A percentile compares a stretch with the other conserved stretches of the same genome.
Evolutionary conservation across 306 rosid genomes (phyloP).

Genomic region (Sicyos baderoa): DNA sequence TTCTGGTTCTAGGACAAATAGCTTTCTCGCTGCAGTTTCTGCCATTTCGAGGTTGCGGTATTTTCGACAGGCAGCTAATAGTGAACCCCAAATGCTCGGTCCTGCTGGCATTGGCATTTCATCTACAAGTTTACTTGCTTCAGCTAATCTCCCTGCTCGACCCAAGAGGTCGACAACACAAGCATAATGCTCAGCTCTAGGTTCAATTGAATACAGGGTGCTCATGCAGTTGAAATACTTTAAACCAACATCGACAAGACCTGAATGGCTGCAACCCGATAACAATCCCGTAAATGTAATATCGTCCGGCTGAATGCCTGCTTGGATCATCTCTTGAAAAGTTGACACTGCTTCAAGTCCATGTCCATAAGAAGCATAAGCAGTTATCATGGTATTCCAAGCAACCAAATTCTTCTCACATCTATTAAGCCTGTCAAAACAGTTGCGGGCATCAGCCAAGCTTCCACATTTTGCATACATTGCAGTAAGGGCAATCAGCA

Average conservation of each 20-base stretch:
- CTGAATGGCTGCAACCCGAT: slow-evolving; percentile 68
- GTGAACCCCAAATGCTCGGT: slow-evolving; percentile 75
- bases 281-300: slow-evolving; percentile 65
- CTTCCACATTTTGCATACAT: slow-evolving; percentile 80
- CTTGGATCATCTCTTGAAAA: slow-evolving; percentile 51
- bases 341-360: slow-evolving; percentile 49
- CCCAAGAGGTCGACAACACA: slow-evolving; percentile 82
- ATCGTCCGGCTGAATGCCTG: slow-evolving; percentile 43
- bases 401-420: slow-evolving; percentile 55
- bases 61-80: slow-evolving; percentile 64
- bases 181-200: slow-evolving; percentile 67
- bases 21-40: slow-evolving; percentile 46
- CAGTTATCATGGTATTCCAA: slow-evolving; percentile 78
- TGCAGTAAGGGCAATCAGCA: slow-evolving; percentile 67
- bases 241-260: slow-evolving; percentile 57
- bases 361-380: slow-evolving; percentile 60
- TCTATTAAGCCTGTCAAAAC: slow-evolving; percentile 36
- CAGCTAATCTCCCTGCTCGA: slow-evolving; percentile 48
- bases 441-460: slow-evolving; percentile 47
- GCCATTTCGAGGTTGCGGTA: slow-evolving; percentile 59
- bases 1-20: slow-evolving; percentile 63
- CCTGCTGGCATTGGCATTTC: slow-evolving; percentile 66
- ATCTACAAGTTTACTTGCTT: slow-evolving; percentile 46
- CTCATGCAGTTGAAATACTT: slow-evolving; percentile 51
- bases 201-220: slow-evolving; percentile 29